Percentiles rank a stretch among this genome's conserved stretches.
phyloP scores from a whole-genome alignment of 2,329 filamentous ascomycete species.

The Paracorniculantispora psalliotae region DNA sequence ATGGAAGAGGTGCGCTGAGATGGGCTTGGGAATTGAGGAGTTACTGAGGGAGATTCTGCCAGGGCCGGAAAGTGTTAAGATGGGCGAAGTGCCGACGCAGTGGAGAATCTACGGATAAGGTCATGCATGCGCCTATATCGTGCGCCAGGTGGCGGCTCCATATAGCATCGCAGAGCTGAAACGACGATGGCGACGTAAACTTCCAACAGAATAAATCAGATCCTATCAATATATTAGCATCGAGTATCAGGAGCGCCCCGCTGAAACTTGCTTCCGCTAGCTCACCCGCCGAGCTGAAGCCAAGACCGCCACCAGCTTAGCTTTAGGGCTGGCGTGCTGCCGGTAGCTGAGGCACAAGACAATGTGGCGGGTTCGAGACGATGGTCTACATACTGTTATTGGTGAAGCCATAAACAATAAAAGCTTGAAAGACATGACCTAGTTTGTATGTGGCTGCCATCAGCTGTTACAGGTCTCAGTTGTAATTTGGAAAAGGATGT shows the following conservation, averaged over 20 bases:
- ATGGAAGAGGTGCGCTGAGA: conserved; percentile 27
- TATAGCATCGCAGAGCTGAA: background rate
- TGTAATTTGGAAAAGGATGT: background rate
- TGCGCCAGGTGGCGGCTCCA: background rate
- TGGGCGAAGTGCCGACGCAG: background rate
- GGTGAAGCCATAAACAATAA: background rate
- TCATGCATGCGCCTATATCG: background rate
- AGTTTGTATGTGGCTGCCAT: background rate
- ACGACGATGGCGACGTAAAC: background rate
- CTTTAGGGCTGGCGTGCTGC: background rate
- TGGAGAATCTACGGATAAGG: conserved; percentile 12
- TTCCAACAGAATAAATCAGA: background rate
- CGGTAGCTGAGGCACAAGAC: background rate
- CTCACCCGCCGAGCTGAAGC: background rate
- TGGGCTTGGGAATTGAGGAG: conserved; percentile 28
- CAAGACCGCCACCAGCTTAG: background rate
- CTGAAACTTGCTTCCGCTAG: background rate
- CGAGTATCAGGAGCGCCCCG: background rate
- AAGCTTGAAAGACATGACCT: background rate
- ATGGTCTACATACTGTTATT: background rate
- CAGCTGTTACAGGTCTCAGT: background rate
- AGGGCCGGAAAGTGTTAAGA: background rate
- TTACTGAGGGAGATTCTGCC: conserved; percentile 30
- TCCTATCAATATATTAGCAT: background rate
- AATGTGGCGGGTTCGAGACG: background rate